Evolutionary conservation across 345 rosid species (phyloP), one percentile per base, ranked within the genome.

Genomic region (Camelina neglecta): DNA sequence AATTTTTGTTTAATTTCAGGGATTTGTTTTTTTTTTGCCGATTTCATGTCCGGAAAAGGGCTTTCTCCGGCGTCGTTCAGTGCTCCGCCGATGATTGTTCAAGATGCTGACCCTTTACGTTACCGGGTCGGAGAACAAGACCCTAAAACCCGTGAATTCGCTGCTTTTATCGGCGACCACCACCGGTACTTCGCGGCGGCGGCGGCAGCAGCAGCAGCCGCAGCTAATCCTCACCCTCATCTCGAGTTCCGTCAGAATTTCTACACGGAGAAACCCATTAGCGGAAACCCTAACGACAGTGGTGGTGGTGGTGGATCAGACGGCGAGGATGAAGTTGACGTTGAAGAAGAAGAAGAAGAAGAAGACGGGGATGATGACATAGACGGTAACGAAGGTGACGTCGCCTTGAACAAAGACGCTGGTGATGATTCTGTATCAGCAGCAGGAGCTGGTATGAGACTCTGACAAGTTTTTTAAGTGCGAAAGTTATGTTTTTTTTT

Each of bases 31-130:
- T 2, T 16, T 26, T 29, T 33, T 41, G 58, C 61, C 10, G 20
- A 23, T 69, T 57, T 29, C 74, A 78, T 78, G 81, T 67, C 81
- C 11, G 74, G 78, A 6, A 78, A 78, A 60, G 81, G 63, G 0
- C 54, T 73, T 1, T 67, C 78, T 67, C 55, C 74, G 60, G 41
- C 76, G 53, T 29, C 73, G 35, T 78, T 65, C 35, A 66, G 16
- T 35, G 48, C 74, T 6, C 69, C 58, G 24, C 77, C 81, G 69
- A 60, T 79, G 57, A 48, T 58, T 13, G 70, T 79, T 15, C 82
- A 79, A 73, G 82, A 79, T 26, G 81, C 77, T 62, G 78, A 78
- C 78, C 81, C 81, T 5, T 78, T 78, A 53, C 81, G 81, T 53
- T 78, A 73, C 59, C 78, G 78, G 59, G 81, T 78, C 69, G 78